Base-by-base conservation (phyloP, 805 yeast genomes). In the Ogataea pignaliae region DNA sequence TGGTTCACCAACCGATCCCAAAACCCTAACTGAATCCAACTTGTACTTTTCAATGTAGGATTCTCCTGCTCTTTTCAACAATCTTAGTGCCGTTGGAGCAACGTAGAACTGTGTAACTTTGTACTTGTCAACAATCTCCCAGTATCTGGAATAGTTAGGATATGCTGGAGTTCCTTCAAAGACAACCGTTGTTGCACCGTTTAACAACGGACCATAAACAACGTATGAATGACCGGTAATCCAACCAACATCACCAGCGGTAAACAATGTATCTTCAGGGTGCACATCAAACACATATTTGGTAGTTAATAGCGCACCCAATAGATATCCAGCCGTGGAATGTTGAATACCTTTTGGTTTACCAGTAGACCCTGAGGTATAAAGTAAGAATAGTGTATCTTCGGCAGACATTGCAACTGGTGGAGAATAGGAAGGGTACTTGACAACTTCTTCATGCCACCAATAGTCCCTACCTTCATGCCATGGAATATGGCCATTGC, bases 191-290 rank as follows among this genome's bases (percentile, higher is more conserved):
- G 98, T 83, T 42, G 90, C 87, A 68, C 98, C 99, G 30, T 82
- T 66, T 38, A 81, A 70, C 55, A 93, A 78, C 35, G 99, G 99
- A 47, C 98, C 98, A 61, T 93, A 93, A 38, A 91, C 78, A 36
- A 88, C 96, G 63, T 91, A 93, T 10, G 97, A 86, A 68, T 93
- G 99, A 55, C 98, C 98, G 14, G 99, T 93, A 64, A 93, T 93
- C 98, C 99, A 93, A 63, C 99, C 98, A 44, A 93, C 88, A 65
- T 93, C 98, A 62, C 98, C 98, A 34, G 98, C 98, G 35, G 98
- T 91, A 73, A 93, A 91, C 49, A 91, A 69, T 36, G 85, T 75
- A 66, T 93, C 98, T 50, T 84, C 85, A 47, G 81, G 81, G 62
- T 88, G 96, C 39, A 93, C 81, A 65, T 95, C 98, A 65, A 93